Evolutionary conservation across 2,329 filamentous ascomycete species (phyloP).

Genomic region (Fonsecaea nubica): DNA sequence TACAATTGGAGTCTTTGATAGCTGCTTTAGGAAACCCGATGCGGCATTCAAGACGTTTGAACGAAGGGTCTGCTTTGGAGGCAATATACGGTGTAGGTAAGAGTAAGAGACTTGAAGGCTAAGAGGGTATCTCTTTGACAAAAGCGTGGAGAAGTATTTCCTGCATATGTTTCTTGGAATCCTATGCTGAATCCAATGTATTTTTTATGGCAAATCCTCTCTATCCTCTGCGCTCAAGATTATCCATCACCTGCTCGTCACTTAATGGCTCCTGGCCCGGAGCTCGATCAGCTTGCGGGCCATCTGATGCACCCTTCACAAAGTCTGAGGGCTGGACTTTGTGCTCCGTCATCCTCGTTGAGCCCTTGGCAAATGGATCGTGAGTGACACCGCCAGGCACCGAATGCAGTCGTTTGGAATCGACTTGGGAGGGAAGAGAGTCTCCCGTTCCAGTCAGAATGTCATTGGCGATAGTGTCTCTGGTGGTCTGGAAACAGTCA

Average conservation of each 20-base stretch:
- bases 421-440: conserved; percentile 46
- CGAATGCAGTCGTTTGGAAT: conserved; percentile 49
- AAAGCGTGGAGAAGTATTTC: neutral
- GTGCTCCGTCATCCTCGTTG: conserved; percentile 50
- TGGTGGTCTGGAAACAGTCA: conserved; percentile 30
- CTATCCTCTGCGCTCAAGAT: conserved; percentile 33
- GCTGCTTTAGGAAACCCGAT: conserved; percentile 15
- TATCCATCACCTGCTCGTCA: conserved; percentile 39
- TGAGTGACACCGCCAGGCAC: conserved; percentile 41
- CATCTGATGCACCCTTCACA: conserved; percentile 49
- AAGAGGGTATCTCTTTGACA: neutral
- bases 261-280: conserved; percentile 44
- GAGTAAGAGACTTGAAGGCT: neutral
- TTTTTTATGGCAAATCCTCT: neutral
- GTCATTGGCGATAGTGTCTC: conserved; percentile 48
- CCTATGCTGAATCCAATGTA: neutral
- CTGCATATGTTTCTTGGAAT: neutral
- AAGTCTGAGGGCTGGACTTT: conserved; percentile 47
- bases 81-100: neutral
- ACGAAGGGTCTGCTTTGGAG: neutral
- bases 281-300: conserved; percentile 44
- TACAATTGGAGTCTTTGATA: neutral
- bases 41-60: neutral
- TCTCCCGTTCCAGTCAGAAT: conserved; percentile 52
- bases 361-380: conserved; percentile 48